These are phyloP conservation scores for Zoysia matrella DNA, from an alignment of 202 grass and related monocot species.

Conservation along the genomic window DNA sequence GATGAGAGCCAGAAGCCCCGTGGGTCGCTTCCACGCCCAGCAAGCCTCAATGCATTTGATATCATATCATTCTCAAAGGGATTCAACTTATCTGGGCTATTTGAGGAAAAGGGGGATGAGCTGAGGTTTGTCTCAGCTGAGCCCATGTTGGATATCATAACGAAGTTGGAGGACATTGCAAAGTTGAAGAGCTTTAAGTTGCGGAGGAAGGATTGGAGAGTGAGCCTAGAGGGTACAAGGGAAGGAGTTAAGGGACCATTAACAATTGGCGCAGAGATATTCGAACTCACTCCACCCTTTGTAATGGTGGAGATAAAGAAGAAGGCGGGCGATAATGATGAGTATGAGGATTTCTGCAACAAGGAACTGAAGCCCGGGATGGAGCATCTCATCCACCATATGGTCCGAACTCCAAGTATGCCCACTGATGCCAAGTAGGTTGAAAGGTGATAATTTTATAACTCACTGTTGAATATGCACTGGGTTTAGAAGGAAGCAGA, in stretches of 20 bases:
- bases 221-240: constrained; percentile 87
- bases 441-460: constrained; percentile 36
- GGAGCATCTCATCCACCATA: constrained; percentile 70
- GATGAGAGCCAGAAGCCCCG: constrained; percentile 52
- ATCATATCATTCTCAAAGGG: constrained; percentile 59
- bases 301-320: constrained; percentile 95
- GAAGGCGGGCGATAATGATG: constrained; percentile 77
- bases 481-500: constrained; percentile 9
- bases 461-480: not conserved
- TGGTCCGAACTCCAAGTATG: constrained; percentile 39
- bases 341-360: constrained; percentile 86
- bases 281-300: constrained; percentile 84
- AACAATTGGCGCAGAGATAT: constrained; percentile 76
- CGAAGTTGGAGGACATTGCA: constrained; percentile 86
- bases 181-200: constrained; percentile 75
- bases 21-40: constrained; percentile 61
- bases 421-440: constrained; percentile 47
- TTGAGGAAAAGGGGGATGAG: constrained; percentile 83
- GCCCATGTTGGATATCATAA: constrained; percentile 68
- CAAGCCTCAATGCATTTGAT: constrained; percentile 61
- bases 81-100: constrained; percentile 85
- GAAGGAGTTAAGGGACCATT: constrained; percentile 88
- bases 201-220: constrained; percentile 80
- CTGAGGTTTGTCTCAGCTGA: constrained; percentile 73
- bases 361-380: constrained; percentile 91